These are phyloP conservation scores for Penicillium parvum DNA, from an alignment of 495 filamentous ascomycete species.

Conservation along the genomic window DNA sequence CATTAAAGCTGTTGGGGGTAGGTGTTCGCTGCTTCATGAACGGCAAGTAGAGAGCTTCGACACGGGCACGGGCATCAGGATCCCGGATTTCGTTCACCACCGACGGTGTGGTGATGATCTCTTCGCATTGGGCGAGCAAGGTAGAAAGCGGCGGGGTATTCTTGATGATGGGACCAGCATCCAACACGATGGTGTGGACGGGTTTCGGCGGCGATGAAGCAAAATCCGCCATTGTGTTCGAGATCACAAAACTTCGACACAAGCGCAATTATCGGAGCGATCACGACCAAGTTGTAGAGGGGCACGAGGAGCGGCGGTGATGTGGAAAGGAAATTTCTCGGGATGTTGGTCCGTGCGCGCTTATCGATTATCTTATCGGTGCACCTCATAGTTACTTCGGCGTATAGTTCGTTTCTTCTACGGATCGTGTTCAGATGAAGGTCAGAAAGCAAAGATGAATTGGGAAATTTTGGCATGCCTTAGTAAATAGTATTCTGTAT, in stretches of 20 bases:
- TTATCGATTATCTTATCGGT: constrained; percentile 28
- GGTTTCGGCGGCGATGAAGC: constrained; percentile 50
- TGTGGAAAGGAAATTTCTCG: constrained; percentile 27
- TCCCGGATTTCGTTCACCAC: constrained; percentile 88
- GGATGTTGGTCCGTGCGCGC: constrained; percentile 26
- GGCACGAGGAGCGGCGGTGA: constrained; percentile 1
- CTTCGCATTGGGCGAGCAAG: constrained; percentile 68
- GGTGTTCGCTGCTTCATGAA: constrained; percentile 77
- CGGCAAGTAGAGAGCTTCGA: constrained; percentile 77
- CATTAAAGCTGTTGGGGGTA: constrained; percentile 65
- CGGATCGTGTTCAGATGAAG: not conserved
- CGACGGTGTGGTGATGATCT: constrained; percentile 78
- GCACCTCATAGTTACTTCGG: not conserved
- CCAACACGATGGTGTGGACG: constrained; percentile 79
- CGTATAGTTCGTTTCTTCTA: not conserved
- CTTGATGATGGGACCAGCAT: constrained; percentile 87
- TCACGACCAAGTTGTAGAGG: constrained; percentile 4
- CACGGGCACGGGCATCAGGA: constrained; percentile 68
- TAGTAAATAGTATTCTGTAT: too few species aligned
- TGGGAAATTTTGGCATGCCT: too few species aligned
- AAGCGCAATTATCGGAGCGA: not conserved
- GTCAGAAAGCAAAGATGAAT: not conserved
- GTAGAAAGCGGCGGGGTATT: constrained; percentile 79
- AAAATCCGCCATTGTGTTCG: constrained; percentile 36
- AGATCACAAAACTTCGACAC: not conserved